Base-by-base conservation (phyloP, 352 stramenopile species). In the Globisporangium lucens region DNA sequence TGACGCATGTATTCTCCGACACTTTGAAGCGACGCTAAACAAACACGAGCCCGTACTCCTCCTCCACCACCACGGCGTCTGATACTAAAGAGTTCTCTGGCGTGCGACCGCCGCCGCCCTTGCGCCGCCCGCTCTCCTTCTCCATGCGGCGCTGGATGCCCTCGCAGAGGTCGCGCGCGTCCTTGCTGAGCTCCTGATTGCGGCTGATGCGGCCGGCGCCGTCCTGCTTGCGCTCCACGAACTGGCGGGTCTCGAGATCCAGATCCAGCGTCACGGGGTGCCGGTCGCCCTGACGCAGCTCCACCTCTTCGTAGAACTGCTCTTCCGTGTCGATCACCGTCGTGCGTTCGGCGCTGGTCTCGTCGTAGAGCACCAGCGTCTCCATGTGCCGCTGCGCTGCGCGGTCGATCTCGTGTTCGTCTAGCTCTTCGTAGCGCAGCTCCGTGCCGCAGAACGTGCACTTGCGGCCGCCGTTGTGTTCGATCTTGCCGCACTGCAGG, bases 401-500 rank as follows among this genome's bases (percentile, higher is more conserved):
- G 29, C 51, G 60, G 55, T 83, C 78, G 35, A 79, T 67, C 12
- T 66, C 62, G n/a, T 70, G 66, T 22, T 79, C 69, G 7, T 75
- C 73, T 6, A 82, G 53, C 62, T 77, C 73, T 46, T 83, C 80
- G 61, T 93, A 93, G 20, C 62, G 76, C 35, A 93, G 70, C 65
- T 89, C 79, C 2, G 72, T 67, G 27, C 77, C 75, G 61, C 85
- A 93, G 63, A 90, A 91, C 12, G 36, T 64, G 64, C 85, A 93
- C 58, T 72, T 67, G 17, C 78, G 77, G 9, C 66, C 73, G 59
- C 73, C 79, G 53, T 91, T 90, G 70, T 78, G 72, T 74, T 93
- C 85, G 66, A 93, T 87, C 43, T 72, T 69, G 6, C 85, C 85
- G 59, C 85, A 93, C 20, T 77, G 72, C 41, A 93, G 69, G 62